phyloP scores from a whole-genome alignment of 2,329 filamentous ascomycete genomes.

The Exutisphaerella laricina region DNA sequence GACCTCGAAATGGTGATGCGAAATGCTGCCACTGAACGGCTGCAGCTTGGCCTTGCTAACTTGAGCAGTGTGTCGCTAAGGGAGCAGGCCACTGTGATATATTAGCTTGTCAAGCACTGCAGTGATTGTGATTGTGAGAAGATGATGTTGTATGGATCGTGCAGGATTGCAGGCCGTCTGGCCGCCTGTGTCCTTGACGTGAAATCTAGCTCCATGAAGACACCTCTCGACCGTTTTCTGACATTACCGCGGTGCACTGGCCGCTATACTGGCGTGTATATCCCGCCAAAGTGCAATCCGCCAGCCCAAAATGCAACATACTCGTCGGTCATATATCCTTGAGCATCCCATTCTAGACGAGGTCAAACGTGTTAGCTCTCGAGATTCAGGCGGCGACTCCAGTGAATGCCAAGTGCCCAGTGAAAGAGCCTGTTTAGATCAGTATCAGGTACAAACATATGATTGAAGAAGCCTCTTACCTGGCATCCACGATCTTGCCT shows the following conservation, averaged over 20 bases:
- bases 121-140: background rate
- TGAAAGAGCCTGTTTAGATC: conserved; percentile 48
- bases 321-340: conserved; percentile 29
- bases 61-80: background rate
- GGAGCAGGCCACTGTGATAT: too few relatives aligned
- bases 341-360: conserved; percentile 25
- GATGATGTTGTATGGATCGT: conserved; percentile 6
- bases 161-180: conserved; percentile 10
- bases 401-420: conserved; percentile 55
- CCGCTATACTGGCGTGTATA: too few relatives aligned
- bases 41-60: background rate
- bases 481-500: conserved; percentile 50
- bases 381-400: conserved; percentile 28
- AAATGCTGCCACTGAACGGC: background rate
- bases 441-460: background rate
- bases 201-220: too few relatives aligned
- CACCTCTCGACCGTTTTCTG: too few relatives aligned
- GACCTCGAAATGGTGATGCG: background rate
- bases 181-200: background rate
- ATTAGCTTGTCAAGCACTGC: too few relatives aligned
- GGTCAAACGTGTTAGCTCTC: conserved; percentile 25
- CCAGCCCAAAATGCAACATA: conserved; percentile 32
- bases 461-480: conserved; percentile 21
- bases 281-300: conserved; percentile 24
- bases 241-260: too few relatives aligned